Percentiles rank a stretch among this genome's conserved stretches.
phyloP scores from a whole-genome alignment of 2,329 filamentous ascomycete genomes.

The Cercospora zeae-maydis region DNA sequence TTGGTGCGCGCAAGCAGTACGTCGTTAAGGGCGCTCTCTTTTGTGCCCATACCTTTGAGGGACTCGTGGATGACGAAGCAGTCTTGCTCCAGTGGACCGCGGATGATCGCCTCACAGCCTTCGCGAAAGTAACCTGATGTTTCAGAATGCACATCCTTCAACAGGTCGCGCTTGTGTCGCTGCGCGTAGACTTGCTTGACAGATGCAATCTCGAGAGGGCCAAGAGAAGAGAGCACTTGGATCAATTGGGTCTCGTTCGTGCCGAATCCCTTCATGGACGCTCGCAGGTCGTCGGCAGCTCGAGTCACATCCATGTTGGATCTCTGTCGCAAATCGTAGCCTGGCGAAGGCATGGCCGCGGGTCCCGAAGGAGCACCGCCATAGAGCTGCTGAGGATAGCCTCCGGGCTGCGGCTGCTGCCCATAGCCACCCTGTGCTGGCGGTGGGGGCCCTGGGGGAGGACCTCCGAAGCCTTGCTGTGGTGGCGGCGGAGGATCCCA shows the following conservation, averaged over 20 bases:
- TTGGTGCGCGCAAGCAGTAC: conserved; percentile 79
- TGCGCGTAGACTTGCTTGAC: conserved; percentile 65
- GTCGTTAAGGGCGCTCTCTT: conserved; percentile 81
- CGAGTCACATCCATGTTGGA: conserved; percentile 63
- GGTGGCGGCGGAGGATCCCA: conserved; percentile 20
- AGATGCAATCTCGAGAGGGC: conserved; percentile 71
- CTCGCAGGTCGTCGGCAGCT: conserved; percentile 68
- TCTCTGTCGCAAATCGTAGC: conserved; percentile 69
- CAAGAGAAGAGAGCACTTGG: conserved; percentile 63
- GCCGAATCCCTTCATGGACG: conserved; percentile 90
- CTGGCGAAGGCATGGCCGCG: conserved; percentile 64
- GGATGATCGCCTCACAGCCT: conserved; percentile 69
- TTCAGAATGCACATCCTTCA: conserved; percentile 74
- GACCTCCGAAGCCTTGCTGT: conserved; percentile 20
- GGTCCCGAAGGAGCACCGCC: conserved; percentile 35
- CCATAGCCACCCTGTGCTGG: conserved; percentile 22
- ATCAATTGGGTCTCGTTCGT: conserved; percentile 81
- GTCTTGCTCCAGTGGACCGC: conserved; percentile 77
- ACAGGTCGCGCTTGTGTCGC: conserved; percentile 63
- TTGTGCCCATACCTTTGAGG: conserved; percentile 77
- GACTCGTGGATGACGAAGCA: conserved; percentile 66
- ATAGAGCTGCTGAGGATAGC: conserved; percentile 18
- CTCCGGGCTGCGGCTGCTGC: conserved; percentile 17
- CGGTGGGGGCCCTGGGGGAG: conserved; percentile 25
- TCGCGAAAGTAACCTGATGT: conserved; percentile 68